Percentiles rank a stretch among this genome's conserved stretches.
Evolutionary conservation across 176 grass and related monocot species (phyloP).

Genomic region (Zoysia japonica): DNA sequence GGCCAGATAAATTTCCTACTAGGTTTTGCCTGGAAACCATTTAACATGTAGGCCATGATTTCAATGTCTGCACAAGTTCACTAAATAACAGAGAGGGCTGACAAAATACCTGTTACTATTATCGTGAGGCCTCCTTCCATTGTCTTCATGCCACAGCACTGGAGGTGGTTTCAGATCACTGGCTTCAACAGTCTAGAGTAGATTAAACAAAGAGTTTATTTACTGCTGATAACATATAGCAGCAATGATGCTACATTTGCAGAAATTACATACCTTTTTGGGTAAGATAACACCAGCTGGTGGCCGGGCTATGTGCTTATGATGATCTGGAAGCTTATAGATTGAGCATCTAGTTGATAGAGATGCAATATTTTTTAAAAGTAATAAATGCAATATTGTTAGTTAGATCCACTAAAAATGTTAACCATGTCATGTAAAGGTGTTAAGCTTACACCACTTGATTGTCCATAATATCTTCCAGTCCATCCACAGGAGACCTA

Average conservation of each 20-base stretch:
- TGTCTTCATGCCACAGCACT: constrained; percentile 95
- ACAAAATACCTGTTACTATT: constrained; percentile 51
- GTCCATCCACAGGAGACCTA: constrained; percentile 79
- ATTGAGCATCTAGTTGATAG: constrained; percentile 68
- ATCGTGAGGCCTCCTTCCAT: constrained; percentile 64
- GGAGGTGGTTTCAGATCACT: constrained; percentile 91
- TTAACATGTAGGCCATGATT: constrained; percentile 25
- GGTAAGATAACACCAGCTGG: constrained; percentile 87
- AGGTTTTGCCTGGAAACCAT: constrained; percentile 66
- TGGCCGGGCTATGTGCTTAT: constrained; percentile 79
- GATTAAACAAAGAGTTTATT: constrained; percentile 36
- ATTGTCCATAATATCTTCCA: constrained; percentile 92
- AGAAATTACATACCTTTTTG: constrained; percentile 63
- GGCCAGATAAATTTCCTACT: constrained; percentile 58
- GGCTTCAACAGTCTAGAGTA: constrained; percentile 67
- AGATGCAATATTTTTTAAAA: constrained; percentile 17
- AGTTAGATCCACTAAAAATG: constrained; percentile 26
- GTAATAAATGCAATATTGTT: constrained; percentile 25
- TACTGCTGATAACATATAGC: neutral
- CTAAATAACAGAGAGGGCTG: neutral
- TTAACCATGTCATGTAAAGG: constrained; percentile 17
- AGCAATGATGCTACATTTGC: constrained; percentile 7
- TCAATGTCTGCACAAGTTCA: neutral
- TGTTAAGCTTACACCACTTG: constrained; percentile 88
- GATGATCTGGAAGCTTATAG: constrained; percentile 90